Evolutionary conservation across 345 rosid species (phyloP).

Genomic region (Gynandropsis gynandra): DNA sequence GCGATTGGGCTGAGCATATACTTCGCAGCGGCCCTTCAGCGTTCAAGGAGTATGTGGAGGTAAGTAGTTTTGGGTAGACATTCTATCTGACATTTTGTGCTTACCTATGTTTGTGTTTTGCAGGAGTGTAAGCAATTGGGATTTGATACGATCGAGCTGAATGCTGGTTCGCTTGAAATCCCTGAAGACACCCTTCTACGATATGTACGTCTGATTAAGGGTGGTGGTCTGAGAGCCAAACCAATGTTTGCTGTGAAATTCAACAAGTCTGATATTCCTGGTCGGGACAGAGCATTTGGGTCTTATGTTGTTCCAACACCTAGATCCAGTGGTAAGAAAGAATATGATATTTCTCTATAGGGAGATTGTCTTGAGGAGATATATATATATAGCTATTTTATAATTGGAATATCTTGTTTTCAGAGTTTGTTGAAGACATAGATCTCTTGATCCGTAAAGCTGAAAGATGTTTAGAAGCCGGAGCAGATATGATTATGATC

Average conservation of each 20-base stretch:
- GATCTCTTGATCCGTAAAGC: constrained; percentile 83
- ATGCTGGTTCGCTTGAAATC: constrained; percentile 64
- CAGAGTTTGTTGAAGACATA: constrained; percentile 75
- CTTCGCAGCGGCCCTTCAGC: constrained; percentile 61
- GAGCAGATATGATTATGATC: constrained; percentile 90
- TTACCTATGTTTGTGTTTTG: constrained; percentile 1
- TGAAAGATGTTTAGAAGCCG: constrained; percentile 92
- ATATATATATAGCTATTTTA: constrained; percentile 2
- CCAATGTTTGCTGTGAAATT: constrained; percentile 72
- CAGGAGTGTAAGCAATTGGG: constrained; percentile 89
- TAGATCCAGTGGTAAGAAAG: constrained; percentile 53
- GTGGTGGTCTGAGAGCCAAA: constrained; percentile 70
- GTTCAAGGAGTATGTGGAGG: constrained; percentile 75
- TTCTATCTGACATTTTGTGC: not conserved
- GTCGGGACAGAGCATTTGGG: constrained; percentile 61
- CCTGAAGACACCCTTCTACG: constrained; percentile 84
- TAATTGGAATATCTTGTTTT: not conserved
- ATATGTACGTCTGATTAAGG: constrained; percentile 75
- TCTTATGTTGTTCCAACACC: constrained; percentile 64
- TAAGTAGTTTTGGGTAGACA: constrained; percentile 19
- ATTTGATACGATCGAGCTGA: constrained; percentile 77
- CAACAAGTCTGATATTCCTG: constrained; percentile 72
- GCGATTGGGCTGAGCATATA: constrained; percentile 90
- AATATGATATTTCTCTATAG: no score
- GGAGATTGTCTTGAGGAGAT: no score